These are phyloP conservation scores for Globisporangium alternatum DNA, from an alignment of 352 stramenopile species.

Conservation along the genomic window DNA sequence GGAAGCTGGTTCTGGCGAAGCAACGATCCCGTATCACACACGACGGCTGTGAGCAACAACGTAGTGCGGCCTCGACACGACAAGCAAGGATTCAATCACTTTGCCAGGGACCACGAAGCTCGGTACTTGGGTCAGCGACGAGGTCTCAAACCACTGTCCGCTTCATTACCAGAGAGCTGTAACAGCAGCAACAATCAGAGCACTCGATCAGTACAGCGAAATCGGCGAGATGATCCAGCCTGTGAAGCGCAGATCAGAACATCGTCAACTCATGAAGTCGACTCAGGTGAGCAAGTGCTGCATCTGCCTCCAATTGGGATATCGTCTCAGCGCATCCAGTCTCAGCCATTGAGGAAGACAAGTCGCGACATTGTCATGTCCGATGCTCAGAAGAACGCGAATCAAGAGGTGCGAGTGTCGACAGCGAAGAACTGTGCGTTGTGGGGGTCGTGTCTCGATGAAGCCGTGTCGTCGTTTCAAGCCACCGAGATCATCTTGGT, in stretches of 20 bases:
- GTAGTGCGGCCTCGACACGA: neutral
- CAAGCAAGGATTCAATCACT: neutral
- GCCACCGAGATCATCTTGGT: conserved; percentile 32
- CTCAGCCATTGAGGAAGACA: neutral
- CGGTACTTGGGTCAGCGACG: neutral
- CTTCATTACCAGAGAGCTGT: too few relatives aligned
- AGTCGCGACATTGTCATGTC: neutral
- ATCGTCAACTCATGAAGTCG: neutral
- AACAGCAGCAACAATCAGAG: conserved; percentile 1
- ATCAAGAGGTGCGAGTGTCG: neutral
- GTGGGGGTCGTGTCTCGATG: neutral
- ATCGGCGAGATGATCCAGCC: neutral
- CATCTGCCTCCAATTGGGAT: neutral
- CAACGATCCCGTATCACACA: neutral
- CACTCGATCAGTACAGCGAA: neutral
- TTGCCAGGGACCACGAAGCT: neutral
- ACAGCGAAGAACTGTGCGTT: neutral
- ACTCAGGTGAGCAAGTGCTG: neutral
- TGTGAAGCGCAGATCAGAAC: neutral
- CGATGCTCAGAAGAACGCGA: neutral
- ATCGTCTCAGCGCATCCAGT: neutral
- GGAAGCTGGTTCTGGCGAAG: conserved; percentile 1
- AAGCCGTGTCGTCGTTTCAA: conserved; percentile 29
- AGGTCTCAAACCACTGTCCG: neutral
- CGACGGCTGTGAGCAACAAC: neutral